phyloP scores from a whole-genome alignment of 2,329 filamentous ascomycete genomes.

The Epichloe uncinata region DNA sequence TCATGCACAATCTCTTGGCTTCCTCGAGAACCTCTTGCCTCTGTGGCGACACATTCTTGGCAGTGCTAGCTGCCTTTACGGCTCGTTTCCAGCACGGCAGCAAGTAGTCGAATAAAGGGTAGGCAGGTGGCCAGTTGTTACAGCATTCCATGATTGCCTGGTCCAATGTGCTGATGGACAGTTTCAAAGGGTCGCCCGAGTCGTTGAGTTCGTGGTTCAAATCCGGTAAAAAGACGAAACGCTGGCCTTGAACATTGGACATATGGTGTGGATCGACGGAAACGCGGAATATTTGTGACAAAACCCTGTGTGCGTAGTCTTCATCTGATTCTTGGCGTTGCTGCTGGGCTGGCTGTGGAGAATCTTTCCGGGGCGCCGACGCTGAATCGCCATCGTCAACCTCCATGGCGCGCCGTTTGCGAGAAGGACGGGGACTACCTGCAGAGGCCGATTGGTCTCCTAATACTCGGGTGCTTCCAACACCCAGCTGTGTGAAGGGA shows the following conservation, averaged over 20 bases:
- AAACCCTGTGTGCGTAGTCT: constrained; percentile 41
- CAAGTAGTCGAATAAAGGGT: constrained; percentile 65
- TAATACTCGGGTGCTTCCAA: constrained; percentile 13
- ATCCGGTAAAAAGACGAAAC: constrained; percentile 40
- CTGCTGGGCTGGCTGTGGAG: constrained; percentile 14
- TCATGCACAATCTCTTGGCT: constrained; percentile 78
- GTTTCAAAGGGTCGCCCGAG: constrained; percentile 32
- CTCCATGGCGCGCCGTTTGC: constrained; percentile 35
- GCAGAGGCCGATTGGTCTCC: constrained; percentile 19
- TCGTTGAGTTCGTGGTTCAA: constrained; percentile 43
- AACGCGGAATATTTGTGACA: constrained; percentile 45
- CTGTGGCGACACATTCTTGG: constrained; percentile 24
- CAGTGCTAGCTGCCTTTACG: constrained; percentile 34
- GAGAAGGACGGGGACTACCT: constrained; percentile 27
- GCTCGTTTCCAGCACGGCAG: constrained; percentile 81
- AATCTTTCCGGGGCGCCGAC: constrained; percentile 18
- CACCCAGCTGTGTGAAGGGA: constrained; percentile 23
- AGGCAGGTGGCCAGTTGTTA: constrained; percentile 40
- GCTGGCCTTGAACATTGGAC: constrained; percentile 33
- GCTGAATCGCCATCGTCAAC: constrained; percentile 36
- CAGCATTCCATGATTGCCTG: constrained; percentile 56
- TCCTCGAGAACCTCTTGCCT: constrained; percentile 47
- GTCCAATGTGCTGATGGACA: constrained; percentile 44
- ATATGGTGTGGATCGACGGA: constrained; percentile 39
- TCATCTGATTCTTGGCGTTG: constrained; percentile 32